Conservation (phyloP, 768 basidiomycete species). For the Lactarius vividus region DNA sequence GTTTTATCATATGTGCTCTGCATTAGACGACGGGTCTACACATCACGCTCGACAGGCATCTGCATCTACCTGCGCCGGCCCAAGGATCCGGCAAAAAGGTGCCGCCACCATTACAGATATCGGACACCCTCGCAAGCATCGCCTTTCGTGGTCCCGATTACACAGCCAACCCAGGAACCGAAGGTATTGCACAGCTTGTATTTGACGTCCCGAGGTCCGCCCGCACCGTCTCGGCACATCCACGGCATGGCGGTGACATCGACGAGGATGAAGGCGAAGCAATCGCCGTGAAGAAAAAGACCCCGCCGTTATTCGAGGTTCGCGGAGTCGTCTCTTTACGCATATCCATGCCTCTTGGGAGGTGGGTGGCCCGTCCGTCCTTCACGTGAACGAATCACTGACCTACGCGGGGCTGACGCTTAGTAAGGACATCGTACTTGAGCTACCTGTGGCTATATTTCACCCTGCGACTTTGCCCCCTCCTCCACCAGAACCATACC, state of each 20-base stretch:
- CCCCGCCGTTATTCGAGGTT: constrained; percentile 60
- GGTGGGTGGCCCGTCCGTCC: constrained; percentile 42
- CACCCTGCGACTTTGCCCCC: constrained; percentile 63
- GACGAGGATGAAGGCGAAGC: constrained; percentile 36
- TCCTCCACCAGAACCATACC: constrained; percentile 29
- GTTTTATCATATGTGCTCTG: not conserved
- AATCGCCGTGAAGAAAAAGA: not conserved
- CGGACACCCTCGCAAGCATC: constrained; percentile 65
- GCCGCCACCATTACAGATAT: constrained; percentile 56
- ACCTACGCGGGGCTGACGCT: constrained; percentile 12
- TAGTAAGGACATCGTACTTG: constrained; percentile 70
- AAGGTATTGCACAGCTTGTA: constrained; percentile 76
- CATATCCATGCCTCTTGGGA: constrained; percentile 71
- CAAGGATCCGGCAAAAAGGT: constrained; percentile 35
- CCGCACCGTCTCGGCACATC: constrained; percentile 61
- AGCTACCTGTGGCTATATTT: constrained; percentile 60
- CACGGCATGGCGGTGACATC: constrained; percentile 51
- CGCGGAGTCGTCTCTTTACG: constrained; percentile 59
- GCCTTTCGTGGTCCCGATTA: constrained; percentile 76
- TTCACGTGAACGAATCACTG: not conserved
- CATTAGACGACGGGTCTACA: constrained; percentile 65
- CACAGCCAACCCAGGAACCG: constrained; percentile 65
- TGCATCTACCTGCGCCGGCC: constrained; percentile 47
- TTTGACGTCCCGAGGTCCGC: constrained; percentile 74
- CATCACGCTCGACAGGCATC: constrained; percentile 55